Evolutionary conservation across 2,329 filamentous ascomycete genomes (phyloP).

Genomic region (Ciborinia camelliae): DNA sequence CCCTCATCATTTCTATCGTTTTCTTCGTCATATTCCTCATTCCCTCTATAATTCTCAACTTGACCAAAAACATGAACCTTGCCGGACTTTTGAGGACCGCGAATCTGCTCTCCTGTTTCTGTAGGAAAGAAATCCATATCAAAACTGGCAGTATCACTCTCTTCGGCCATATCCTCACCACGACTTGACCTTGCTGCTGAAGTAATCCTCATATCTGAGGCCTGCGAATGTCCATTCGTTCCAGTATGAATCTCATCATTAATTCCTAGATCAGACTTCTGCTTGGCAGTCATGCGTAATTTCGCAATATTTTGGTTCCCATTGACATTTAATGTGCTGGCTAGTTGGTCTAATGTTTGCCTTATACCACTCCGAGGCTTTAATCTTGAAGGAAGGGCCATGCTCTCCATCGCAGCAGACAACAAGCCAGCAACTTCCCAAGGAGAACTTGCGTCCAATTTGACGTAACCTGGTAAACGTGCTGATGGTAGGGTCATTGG

Average conservation of each 20-base stretch:
- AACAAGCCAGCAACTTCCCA: slow-evolving; percentile 83
- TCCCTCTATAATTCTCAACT: slow-evolving; percentile 36
- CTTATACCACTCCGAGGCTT: slow-evolving; percentile 44
- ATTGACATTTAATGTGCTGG: slow-evolving; percentile 65
- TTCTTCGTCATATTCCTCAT: slow-evolving; percentile 25
- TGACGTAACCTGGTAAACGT: slow-evolving; percentile 54
- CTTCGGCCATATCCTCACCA: slow-evolving; percentile 31
- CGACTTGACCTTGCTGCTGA: slow-evolving; percentile 21
- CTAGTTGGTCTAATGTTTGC: slow-evolving; percentile 57
- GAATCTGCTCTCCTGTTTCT: slow-evolving; percentile 31
- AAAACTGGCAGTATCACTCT: slow-evolving; percentile 35
- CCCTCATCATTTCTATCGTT: slow-evolving; percentile 32
- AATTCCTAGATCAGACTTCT: slow-evolving; percentile 18
- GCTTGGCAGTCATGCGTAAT: slow-evolving; percentile 57
- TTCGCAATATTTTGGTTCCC: slow-evolving; percentile 79
- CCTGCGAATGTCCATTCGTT: slow-evolving; percentile 25
- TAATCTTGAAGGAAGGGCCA: slow-evolving; percentile 72
- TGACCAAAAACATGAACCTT: slow-evolving; percentile 41
- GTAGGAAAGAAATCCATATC: slow-evolving; percentile 40
- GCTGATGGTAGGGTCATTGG: slow-evolving; percentile 65
- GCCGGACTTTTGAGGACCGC: slow-evolving; percentile 29
- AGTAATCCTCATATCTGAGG: slow-evolving; percentile 36
- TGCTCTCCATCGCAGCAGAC: slow-evolving; percentile 71
- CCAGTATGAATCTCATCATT: background rate
- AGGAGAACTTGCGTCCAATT: slow-evolving; percentile 58